Evolutionary conservation across 2,329 filamentous ascomycete species (phyloP), one percentile per base, ranked within the genome.

Genomic region (Rhexocercosporidium sp.): DNA sequence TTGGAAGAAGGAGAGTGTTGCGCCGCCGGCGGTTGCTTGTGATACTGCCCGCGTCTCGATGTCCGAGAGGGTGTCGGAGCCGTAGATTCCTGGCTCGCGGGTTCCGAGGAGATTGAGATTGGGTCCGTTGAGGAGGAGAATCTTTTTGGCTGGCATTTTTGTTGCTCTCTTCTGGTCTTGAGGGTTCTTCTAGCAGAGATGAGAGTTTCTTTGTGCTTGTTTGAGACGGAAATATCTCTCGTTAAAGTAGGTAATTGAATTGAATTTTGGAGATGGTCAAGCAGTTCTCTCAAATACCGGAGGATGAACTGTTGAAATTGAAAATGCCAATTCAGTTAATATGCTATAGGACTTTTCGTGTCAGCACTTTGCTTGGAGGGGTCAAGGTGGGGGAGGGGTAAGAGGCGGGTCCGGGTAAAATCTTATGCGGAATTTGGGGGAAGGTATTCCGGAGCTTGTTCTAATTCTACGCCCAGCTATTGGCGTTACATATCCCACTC

Each of bases 91-190:
- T 18, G 92, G 91, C 77, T 95, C 91, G 25, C 92, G 85, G 14
- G 87, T 90, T 41, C 92, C 92, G 34, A 94, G 85, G 59, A 94
- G 88, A 80, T 94, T 94, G 73, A 94, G 89, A 78, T 94, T 94
- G 37, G 91, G 91, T n/a, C 92, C 91, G 79, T 93, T 93, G 81
- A 94, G 88, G 71, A 93, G 83, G 72, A 93, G 88, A 75, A 93
- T 88, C 53, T 75, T 78, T 70, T 79, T 80, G 49, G 79, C 71
- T 46, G 78, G 72, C 80, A 79, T 78, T 59, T 63, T 73, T n/a
- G 46, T 37, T 62, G 44, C 22, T 20, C 3, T 22, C 29, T 22
- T 29, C 11, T 22, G 14, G 20, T n/a, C 41, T 12, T 37, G 11
- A 18, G 20, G 11, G 12, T 5, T 37, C 8, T 11, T 37, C 8